Evolutionary conservation across 495 filamentous ascomycete genomes (phyloP).

Genomic region (Xylaria longipes): DNA sequence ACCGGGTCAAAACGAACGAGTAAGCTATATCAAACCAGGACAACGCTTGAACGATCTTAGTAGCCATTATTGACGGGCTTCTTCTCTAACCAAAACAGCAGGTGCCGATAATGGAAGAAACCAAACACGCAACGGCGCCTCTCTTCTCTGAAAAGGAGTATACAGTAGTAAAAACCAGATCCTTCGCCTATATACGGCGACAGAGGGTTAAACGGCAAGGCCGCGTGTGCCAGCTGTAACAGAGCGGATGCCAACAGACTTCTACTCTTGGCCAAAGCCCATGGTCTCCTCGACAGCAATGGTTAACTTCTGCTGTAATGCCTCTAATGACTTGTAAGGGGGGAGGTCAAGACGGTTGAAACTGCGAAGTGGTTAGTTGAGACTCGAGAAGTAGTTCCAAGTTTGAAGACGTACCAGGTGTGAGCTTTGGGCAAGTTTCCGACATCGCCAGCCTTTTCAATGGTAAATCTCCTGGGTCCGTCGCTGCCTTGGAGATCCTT

Average conservation of each 20-base stretch:
- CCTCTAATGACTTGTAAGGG: constrained; percentile 87
- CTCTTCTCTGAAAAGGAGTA: not conserved
- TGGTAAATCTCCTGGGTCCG: constrained; percentile 93
- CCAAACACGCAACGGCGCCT: not conserved
- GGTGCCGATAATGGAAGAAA: not conserved
- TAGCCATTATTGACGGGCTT: not conserved
- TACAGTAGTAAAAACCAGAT: not conserved
- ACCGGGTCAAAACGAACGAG: constrained; percentile 16
- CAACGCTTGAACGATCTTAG: constrained; percentile 12
- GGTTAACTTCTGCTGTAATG: constrained; percentile 84
- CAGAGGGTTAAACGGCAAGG: not conserved
- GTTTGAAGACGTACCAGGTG: constrained; percentile 79
- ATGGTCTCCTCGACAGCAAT: constrained; percentile 99
- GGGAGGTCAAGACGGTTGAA: constrained; percentile 98
- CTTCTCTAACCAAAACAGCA: constrained; percentile 11
- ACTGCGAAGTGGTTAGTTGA: constrained; percentile 58
- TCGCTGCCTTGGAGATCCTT: constrained; percentile 99
- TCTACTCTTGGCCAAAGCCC: constrained; percentile 95
- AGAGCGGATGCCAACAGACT: constrained; percentile 27
- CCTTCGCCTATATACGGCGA: constrained; percentile 19
- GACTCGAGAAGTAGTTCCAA: not conserved
- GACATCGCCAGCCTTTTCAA: constrained; percentile 94
- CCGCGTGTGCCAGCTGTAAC: not conserved
- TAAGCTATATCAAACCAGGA: constrained; percentile 20
- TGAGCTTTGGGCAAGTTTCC: constrained; percentile 93